Conservation (phyloP, 148 eudicot species). For the Agrostemma githago region DNA sequence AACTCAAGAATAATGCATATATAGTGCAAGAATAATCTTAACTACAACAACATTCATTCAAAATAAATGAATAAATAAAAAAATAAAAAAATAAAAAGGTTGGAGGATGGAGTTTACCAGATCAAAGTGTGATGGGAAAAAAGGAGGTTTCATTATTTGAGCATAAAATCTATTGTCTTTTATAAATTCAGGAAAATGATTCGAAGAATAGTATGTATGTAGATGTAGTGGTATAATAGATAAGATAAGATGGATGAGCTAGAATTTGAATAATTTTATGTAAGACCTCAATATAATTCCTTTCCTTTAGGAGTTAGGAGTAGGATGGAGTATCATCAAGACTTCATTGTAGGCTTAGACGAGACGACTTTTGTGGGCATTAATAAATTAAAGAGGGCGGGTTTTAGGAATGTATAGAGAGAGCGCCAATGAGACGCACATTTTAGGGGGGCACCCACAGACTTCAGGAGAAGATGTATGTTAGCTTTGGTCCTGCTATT, state of each 20-base stretch:
- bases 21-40: conserved; percentile 7
- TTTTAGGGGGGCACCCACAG: conserved; percentile 19
- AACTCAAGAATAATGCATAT: conserved; percentile 10
- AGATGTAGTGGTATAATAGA: background rate
- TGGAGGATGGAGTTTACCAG: conserved; percentile 21
- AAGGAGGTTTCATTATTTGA: conserved; percentile 17
- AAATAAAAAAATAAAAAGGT: conserved; percentile 9
- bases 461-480: background rate
- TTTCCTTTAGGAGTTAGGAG: too few species aligned
- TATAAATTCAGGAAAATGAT: background rate
- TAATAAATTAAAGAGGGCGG: conserved; percentile 7
- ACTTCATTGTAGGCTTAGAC: background rate
- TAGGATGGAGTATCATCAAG: too few species aligned
- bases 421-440: conserved; percentile 17
- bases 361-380: conserved; percentile 1
- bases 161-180: conserved; percentile 12
- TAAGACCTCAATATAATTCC: too few species aligned
- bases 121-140: conserved; percentile 3
- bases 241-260: conserved; percentile 19
- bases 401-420: background rate
- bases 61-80: conserved; percentile 6
- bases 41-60: conserved; percentile 21
- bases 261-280: conserved; percentile 9
- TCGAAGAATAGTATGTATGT: background rate
- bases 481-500: too few species aligned